Evolutionary conservation across 441 rosid species (phyloP).

Genomic region (Corymbia calophylla): DNA sequence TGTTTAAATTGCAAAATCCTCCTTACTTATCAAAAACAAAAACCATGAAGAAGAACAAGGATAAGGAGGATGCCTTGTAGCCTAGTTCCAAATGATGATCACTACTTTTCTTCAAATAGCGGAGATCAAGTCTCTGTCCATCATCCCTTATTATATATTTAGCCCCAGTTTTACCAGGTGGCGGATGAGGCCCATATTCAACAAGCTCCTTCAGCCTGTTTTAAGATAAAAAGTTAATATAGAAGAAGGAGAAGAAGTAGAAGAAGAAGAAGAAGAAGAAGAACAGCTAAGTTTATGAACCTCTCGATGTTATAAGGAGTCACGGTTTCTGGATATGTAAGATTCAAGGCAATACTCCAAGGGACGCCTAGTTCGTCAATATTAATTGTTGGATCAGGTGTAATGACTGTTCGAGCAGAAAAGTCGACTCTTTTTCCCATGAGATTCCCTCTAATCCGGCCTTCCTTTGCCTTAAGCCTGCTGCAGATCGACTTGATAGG

Average conservation of each 20-base stretch:
- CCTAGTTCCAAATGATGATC: conserved; percentile 99
- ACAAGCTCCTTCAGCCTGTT: conserved; percentile 92
- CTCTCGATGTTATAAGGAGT: conserved; percentile 98
- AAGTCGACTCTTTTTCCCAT: conserved; percentile 98
- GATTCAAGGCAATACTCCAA: conserved; percentile 97
- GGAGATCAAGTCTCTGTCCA: conserved; percentile 98
- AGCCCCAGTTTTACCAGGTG: conserved; percentile 98
- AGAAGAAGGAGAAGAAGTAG: not conserved
- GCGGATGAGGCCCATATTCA: conserved; percentile 99
- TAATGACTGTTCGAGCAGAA: conserved; percentile 92
- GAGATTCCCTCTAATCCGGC: conserved; percentile 92
- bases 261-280: not conserved
- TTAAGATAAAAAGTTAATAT: not conserved
- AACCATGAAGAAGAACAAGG: not conserved
- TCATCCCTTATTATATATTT: conserved; percentile 96
- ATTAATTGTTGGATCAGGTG: conserved; percentile 95
- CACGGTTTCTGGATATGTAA: conserved; percentile 93
- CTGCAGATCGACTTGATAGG: conserved; percentile 98
- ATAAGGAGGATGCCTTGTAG: conserved; percentile 49
- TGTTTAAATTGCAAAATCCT: not conserved
- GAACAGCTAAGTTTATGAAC: conserved; percentile 11
- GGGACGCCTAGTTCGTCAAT: conserved; percentile 96
- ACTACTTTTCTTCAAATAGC: conserved; percentile 97
- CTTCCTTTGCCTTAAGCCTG: conserved; percentile 98
- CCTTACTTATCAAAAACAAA: not conserved